A percentile compares a stretch with the other conserved stretches of the same genome.
These are phyloP conservation scores for Danielozyma ontarioensis DNA, from an alignment of 805 yeast genomes.

Conservation along the genomic window DNA sequence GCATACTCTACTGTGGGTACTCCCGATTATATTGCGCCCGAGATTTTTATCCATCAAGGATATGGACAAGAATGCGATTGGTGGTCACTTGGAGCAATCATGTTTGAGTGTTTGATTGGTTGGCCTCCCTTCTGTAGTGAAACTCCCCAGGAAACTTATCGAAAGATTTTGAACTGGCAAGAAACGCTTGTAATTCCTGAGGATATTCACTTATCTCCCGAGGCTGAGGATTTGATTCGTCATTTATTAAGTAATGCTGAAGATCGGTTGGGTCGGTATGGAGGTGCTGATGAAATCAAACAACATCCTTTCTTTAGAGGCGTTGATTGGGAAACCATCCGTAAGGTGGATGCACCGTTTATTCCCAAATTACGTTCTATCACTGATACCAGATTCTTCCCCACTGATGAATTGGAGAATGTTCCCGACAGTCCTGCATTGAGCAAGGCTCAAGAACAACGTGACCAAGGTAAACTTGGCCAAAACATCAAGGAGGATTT, in stretches of 20 bases:
- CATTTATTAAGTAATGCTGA: conserved; percentile 74
- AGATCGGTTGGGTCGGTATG: conserved; percentile 74
- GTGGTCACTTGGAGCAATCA: conserved; percentile 96
- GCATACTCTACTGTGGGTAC: conserved; percentile 97
- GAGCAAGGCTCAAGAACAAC: conserved; percentile 55
- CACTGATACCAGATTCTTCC: conserved; percentile 97
- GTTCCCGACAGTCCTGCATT: conserved; percentile 81
- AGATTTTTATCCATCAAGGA: conserved; percentile 87
- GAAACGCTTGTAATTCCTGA: conserved; percentile 86
- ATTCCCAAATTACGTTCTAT: conserved; percentile 87
- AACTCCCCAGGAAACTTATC: conserved; percentile 89
- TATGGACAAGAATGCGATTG: conserved; percentile 97
- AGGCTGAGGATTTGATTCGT: conserved; percentile 81
- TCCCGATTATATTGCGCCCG: conserved; percentile 95
- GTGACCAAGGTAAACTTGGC: conserved; percentile 42
- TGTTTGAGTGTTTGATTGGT: conserved; percentile 94
- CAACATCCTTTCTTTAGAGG: conserved; percentile 91
- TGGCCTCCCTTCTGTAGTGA: conserved; percentile 98
- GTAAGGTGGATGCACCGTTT: conserved; percentile 88
- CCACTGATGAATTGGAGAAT: conserved; percentile 92
- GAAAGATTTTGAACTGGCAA: conserved; percentile 87
- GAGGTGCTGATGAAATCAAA: conserved; percentile 91
- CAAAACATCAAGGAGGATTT: conserved; percentile 73
- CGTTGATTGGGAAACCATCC: conserved; percentile 89
- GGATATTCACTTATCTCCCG: conserved; percentile 83